Base-by-base conservation (phyloP, 331 rosid genomes). In the Arachis monticola region DNA sequence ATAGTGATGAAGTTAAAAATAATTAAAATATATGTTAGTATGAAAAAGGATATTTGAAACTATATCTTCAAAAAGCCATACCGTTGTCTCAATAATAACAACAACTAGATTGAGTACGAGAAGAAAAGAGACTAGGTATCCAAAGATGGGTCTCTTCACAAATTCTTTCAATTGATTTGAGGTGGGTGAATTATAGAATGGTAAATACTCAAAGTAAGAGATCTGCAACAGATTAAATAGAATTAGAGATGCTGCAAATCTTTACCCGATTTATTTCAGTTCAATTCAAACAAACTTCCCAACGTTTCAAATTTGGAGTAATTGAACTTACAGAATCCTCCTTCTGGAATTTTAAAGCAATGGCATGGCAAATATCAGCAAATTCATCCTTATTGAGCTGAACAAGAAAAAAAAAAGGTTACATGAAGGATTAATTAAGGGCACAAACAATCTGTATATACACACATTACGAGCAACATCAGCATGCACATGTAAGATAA, bases 21-120 rank as follows among this genome's bases (percentile, higher is more conserved):
- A 73, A 42, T 73, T 61, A 6, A 38, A 65, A 42, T 51, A 27
- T 41, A 66, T 40, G 70, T 68, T 53, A 41, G n/a, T 51, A 47
- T 8, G 6, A 41, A 9, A 62, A 57, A 58, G 69, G 75, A 53
- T 10, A 30, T 51, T 44, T 47, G 51, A 79, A 84, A 40, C 35
- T 10, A 47, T 38, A 55, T 17, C 64, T 77, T 63, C 32, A 69
- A 77, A 44, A 73, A 71, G 82, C 32, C 91, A 70, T 92, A 94
- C 99, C 88, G 93, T 92, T 75, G 99, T 94, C 93, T 94, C 99
- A 58, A 87, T 79, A 61, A 94, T 80, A 81, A 94, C 99, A 60
- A 97, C 88, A 82, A 68, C 64, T 69, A 94, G 73, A 77, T 94
- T 94, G 69, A 94, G 55, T 46, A 94, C 10, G 59, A 94, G 97